Conservation (phyloP, 306 rosid genomes). For the Malus sieversii region DNA sequence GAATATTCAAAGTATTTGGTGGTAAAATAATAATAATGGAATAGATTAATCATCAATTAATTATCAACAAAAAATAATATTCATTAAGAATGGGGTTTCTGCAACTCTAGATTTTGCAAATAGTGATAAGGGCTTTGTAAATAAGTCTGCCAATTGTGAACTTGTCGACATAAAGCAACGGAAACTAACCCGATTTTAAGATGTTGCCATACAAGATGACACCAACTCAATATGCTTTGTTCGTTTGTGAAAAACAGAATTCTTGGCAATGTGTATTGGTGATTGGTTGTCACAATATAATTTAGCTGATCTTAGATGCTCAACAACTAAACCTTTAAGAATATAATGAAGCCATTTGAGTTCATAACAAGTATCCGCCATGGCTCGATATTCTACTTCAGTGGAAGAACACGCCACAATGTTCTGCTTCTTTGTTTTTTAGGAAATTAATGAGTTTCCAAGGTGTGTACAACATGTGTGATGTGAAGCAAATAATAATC, state of each 20-base stretch:
- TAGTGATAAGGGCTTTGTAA: neutral
- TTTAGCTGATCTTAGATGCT: accelerated
- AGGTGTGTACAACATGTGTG: neutral
- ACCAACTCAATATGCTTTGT: neutral
- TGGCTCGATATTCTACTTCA: neutral
- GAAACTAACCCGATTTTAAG: too few species aligned
- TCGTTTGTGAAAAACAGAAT: neutral
- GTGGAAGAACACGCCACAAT: neutral
- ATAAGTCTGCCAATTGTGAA: neutral
- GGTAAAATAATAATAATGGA: too few species aligned
- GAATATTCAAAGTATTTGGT: too few species aligned
- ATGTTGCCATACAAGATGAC: neutral
- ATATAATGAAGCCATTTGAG: neutral
- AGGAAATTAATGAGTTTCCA: neutral
- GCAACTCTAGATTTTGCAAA: too few species aligned
- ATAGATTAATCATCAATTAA: too few species aligned
- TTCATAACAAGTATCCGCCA: neutral
- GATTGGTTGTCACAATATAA: neutral
- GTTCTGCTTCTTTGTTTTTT: neutral
- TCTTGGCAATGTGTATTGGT: neutral
- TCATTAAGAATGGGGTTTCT: too few species aligned
- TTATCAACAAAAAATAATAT: too few species aligned
- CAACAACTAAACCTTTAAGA: neutral
- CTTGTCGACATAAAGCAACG: too few species aligned
- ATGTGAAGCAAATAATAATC: too few species aligned